A percentile compares a stretch with the other conserved stretches of the same genome.
Evolutionary conservation across 257 asterid genomes (phyloP).

Genomic region (Solanum medicagineum): DNA sequence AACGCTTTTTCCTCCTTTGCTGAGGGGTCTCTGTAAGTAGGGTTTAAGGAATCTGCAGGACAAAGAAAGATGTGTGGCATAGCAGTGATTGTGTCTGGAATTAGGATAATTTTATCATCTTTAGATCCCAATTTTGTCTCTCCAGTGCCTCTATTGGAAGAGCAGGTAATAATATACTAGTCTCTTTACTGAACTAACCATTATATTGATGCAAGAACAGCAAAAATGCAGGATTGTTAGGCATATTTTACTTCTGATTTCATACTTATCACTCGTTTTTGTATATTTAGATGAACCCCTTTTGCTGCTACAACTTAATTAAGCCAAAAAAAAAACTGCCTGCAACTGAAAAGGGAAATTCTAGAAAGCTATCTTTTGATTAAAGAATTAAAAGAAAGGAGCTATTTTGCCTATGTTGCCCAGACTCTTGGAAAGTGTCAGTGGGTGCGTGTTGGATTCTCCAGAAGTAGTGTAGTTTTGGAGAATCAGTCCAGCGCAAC

Average conservation of each 20-base stretch:
- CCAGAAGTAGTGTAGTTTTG: no score
- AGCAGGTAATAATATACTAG: constrained; percentile 13
- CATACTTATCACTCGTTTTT: not conserved
- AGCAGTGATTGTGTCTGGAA: constrained; percentile 61
- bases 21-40: not conserved
- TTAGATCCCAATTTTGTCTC: constrained; percentile 22
- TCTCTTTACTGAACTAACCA: not conserved
- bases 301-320: not conserved
- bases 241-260: not conserved
- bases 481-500: no score
- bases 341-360: not conserved
- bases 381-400: not conserved
- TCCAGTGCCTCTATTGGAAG: constrained; percentile 23
- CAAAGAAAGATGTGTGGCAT: constrained; percentile 76
- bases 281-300: not conserved
- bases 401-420: not conserved
- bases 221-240: not conserved
- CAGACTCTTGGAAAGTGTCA: no score
- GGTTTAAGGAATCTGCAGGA: constrained; percentile 11
- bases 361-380: not conserved
- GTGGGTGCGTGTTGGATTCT: no score
- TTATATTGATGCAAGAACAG: not conserved
- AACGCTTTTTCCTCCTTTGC: not conserved
- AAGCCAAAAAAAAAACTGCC: not conserved
- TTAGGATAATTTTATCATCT: constrained; percentile 35